Base-by-base conservation (phyloP, 495 filamentous ascomycete genomes). In the Cercophora sp. region DNA sequence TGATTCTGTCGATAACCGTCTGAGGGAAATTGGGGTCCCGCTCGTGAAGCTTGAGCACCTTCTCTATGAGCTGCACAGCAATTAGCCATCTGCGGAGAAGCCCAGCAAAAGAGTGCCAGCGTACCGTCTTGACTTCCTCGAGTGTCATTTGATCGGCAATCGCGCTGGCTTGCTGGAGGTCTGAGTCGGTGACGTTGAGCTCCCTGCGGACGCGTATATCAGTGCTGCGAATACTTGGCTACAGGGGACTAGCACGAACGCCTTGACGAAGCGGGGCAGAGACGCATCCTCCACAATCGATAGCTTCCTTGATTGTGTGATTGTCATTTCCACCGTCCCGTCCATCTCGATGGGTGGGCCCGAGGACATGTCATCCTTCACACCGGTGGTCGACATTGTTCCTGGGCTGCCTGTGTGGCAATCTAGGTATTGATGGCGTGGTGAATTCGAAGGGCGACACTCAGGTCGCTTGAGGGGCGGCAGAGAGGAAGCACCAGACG, bases 21-120 rank as follows among this genome's bases (percentile, higher is more conserved):
- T 56, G 57, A 1, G 69, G 67, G 19, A 72, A 72, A 57, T 72
- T 72, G 13, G 65, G 67, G 31, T 72, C 69, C 22, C 59, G 57
- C 34, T 63, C 58, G 42, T 72, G 69, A 19, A 68, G 61, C 22
- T 60, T 54, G 22, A 66, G 45, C 24, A 72, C 66, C 8, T 63
- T 59, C n/a, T 51, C 42, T 64, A 69, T 63, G 52, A 70, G 60
- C 46, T 50, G 18, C 26, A 2, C 8, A 3, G 8, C 19, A 4
- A 39, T 55, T n/a, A 55, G 45, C 53, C 22, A 16, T 29, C 10
- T 29, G 16, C 22, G n/a, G 16, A n/a, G n/a, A n/a, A n/a, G n/a
- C n/a, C n/a, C n/a, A n/a, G n/a, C n/a, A n/a, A n/a, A n/a, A n/a
- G n/a, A n/a, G n/a, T n/a, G n/a, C n/a, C 23, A 20, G 15, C 49